Conservation (phyloP, 768 basidiomycete species). For the Multifurca ochricompacta region DNA sequence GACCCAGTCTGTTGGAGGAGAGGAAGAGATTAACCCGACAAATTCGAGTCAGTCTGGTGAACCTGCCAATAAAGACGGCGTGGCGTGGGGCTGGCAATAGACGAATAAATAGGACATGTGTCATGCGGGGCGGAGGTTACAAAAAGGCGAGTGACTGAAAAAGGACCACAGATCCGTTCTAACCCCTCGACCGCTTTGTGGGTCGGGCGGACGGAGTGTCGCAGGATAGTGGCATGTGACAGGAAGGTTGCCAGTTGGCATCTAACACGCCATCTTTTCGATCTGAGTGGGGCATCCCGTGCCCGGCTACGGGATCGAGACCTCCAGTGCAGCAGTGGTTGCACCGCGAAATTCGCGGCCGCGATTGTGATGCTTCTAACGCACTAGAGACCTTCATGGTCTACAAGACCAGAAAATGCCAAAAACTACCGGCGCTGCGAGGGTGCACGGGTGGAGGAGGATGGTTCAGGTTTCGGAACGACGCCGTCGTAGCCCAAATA, state of each 20-base stretch:
- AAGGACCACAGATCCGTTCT: constrained; percentile 6
- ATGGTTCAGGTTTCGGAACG: constrained; percentile 54
- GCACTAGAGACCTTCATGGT: not conserved
- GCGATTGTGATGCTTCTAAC: not conserved
- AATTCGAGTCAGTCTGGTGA: not conserved
- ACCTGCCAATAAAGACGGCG: constrained; percentile 9
- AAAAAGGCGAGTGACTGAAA: not conserved
- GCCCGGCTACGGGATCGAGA: not conserved
- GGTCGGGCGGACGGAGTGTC: not conserved
- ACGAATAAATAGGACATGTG: constrained; percentile 16
- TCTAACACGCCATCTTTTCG: constrained; percentile 1
- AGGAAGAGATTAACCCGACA: constrained; percentile 6
- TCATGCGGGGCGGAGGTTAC: not conserved
- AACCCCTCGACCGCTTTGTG: not conserved
- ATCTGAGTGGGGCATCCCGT: constrained; percentile 1
- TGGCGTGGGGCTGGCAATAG: constrained; percentile 5
- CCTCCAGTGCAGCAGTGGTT: not conserved
- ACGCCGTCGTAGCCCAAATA: constrained; percentile 66
- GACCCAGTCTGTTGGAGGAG: not conserved
- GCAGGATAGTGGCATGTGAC: not conserved
- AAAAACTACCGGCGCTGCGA: constrained; percentile 15
- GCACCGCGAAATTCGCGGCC: not conserved
- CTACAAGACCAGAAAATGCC: not conserved
- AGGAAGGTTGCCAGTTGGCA: not conserved
- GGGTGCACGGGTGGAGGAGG: constrained; percentile 3